Evolutionary conservation across 164 flowering plant genomes (phyloP), one percentile per base, ranked within the genome.

Genomic region (Cinnamomum micranthum): DNA sequence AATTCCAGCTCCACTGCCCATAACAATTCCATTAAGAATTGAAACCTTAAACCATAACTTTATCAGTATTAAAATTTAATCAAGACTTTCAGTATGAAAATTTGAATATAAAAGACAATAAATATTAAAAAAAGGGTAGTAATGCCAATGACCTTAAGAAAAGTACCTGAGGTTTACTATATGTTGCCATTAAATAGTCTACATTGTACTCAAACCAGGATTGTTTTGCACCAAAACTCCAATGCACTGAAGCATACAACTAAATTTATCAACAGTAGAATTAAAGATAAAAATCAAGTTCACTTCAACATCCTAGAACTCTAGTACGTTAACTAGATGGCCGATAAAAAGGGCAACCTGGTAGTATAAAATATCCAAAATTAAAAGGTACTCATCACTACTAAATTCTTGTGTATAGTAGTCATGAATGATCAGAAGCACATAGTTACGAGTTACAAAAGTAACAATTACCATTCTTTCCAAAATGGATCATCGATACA

Each of bases 1-100:
- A 76, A 76, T 85, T 73, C 99, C 99, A 76, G 91, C 93, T 10
- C 98, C 99, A 69, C 99, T 95, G 67, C 99, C 99, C 96, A 93
- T 89, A 67, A 90, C 94, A 83, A 95, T 90, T 65, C 99, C 99
- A 86, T 93, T 81, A 65, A 95, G 90, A 79, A 95, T 73, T n/a
- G 99, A 93, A 74, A 95, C 97, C 99, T 95, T 78, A 72, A 80
- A 74, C 50, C 6, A 78, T 59, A 68, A 75, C 74, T 41, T 63
- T 12, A 6, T 65, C 33, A 67, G 69, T 67, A 20, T 5, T 31
- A 31, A 28, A 67, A 64, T 4, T 7, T 64, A 55, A 55, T 55
- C 60, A 55, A 55, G 6, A 55, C 35, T 41, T 9, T 9, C 4
- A 7, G 9, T 41, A 41, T 7, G 4, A 41, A 41, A 41, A 41